Percentiles rank a stretch among this genome's conserved stretches.
These are phyloP conservation scores for Camelina neglecta DNA, from an alignment of 345 rosid species.

Conservation along the genomic window DNA sequence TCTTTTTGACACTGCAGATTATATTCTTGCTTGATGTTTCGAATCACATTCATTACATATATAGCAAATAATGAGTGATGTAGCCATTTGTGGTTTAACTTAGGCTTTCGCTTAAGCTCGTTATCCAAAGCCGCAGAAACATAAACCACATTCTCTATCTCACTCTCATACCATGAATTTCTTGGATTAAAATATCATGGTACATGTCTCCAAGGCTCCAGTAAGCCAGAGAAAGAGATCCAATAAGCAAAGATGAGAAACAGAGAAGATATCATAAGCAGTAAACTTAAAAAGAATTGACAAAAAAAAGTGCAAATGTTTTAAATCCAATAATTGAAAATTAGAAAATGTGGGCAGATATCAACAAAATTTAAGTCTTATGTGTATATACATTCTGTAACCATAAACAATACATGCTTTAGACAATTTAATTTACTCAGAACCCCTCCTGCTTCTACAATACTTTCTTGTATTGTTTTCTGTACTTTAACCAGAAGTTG, in stretches of 20 bases:
- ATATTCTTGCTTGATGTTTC: not conserved
- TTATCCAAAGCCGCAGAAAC: not conserved
- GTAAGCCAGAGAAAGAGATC: not conserved
- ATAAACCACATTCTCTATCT: not conserved
- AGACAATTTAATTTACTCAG: slow-evolving; percentile 2
- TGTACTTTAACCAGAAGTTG: slow-evolving; percentile 22
- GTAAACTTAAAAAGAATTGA: not conserved
- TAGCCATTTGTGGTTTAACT: slow-evolving; percentile 7
- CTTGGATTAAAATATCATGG: not conserved
- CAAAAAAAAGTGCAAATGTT: not conserved
- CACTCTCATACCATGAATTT: not conserved
- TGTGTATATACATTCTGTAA: slow-evolving; percentile 5
- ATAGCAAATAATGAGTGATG: slow-evolving; percentile 9
- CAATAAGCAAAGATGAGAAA: not conserved
- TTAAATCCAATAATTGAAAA: not conserved
- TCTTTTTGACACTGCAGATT: not conserved
- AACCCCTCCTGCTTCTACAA: slow-evolving; percentile 21
- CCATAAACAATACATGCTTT: slow-evolving; percentile 8
- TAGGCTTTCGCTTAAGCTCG: not conserved
- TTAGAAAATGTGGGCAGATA: slow-evolving; percentile 6
- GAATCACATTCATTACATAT: slow-evolving; percentile 4
- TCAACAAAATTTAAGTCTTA: not conserved
- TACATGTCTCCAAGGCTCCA: slow-evolving; percentile 1
- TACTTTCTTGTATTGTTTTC: slow-evolving; percentile 3
- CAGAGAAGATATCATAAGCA: not conserved